Percentiles rank a stretch among this genome's conserved stretches.
Conservation (phyloP, 2,329 filamentous ascomycete species). For the Ceratocystis papillata region DNA sequence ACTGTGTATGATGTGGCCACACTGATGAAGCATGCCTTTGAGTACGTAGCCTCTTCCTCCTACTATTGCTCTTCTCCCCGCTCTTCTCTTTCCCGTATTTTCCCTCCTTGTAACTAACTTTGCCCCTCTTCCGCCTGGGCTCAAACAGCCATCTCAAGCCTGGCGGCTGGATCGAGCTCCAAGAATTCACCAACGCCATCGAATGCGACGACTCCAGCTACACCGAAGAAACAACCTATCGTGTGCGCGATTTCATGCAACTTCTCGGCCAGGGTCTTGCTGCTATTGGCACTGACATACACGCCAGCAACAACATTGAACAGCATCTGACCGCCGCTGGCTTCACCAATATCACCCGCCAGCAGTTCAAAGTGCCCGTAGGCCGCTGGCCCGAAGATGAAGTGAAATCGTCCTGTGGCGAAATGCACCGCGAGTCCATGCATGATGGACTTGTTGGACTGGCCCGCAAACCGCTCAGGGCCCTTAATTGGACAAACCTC, state of each 20-base stretch:
- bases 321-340: slow-evolving; percentile 34
- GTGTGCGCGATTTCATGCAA: slow-evolving; percentile 38
- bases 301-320: slow-evolving; percentile 33
- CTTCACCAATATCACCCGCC: slow-evolving; percentile 35
- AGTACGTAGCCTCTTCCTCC: slow-evolving; percentile 29
- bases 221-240: slow-evolving; percentile 34
- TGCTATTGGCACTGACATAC: slow-evolving; percentile 35
- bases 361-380: slow-evolving; percentile 39
- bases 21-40: slow-evolving; percentile 36
- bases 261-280: slow-evolving; percentile 36
- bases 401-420: slow-evolving; percentile 36
- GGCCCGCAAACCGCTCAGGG: slow-evolving; percentile 33
- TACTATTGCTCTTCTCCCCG: slow-evolving; percentile 25
- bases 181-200: slow-evolving; percentile 37
- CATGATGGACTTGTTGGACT: slow-evolving; percentile 35
- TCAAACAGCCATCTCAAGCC: slow-evolving; percentile 39
- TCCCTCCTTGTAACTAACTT: not conserved
- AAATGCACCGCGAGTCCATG: slow-evolving; percentile 37
- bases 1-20: slow-evolving; percentile 36
- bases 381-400: slow-evolving; percentile 39
- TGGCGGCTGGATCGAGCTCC: slow-evolving; percentile 42
- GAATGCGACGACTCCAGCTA: slow-evolving; percentile 39
- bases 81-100: not conserved
- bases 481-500: slow-evolving; percentile 34
- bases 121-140: not conserved